Base-by-base conservation (phyloP, 805 yeast species). In the Millerozyma miso region DNA sequence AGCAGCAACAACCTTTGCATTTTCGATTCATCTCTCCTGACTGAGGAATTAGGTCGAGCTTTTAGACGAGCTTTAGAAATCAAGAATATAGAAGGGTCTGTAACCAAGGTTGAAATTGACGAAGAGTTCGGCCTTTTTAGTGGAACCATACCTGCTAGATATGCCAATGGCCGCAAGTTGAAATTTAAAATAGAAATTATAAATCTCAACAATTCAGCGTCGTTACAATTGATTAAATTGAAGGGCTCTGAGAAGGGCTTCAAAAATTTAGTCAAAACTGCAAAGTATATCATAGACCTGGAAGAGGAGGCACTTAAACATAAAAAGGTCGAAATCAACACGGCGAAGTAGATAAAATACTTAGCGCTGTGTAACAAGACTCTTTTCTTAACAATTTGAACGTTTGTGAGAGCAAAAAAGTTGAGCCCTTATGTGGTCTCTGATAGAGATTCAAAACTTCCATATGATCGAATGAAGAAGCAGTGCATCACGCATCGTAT, bases 81-180 rank as follows among this genome's bases (percentile, higher is more conserved):
- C 53, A 74, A 75, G 51, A 59, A 65, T 42, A 65, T 73, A 41
- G 81, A 77, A 54, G 81, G 81, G 0, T 65, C 80, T 2, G 64
- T 77, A 8, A 55, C 60, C 14, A 60, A 63, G 19, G 71, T 70
- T 12, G 66, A 65, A 2, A 59, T 74, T 32, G 74, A 68, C 43
- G 74, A 71, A 40, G 71, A 66, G 41, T 65, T 67, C 47, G 70
- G 74, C 3, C 48, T 65, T 13, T 67, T 77, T 16, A 65, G 63
- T 44, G 80, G 80, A 2, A 59, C 64, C 14, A 67, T 77, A 13
- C 79, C 81, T n/a, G 55, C 74, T 12, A 63, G 65, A 33, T 73
- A 59, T 50, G 70, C 77, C 2, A 76, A 77, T 31, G 74, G 76
- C 10, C 63, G 75, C 43, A 74, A 74, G 43, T 59, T 77, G 50